Base-by-base conservation (phyloP, 495 filamentous ascomycete genomes). In the Baudoinia panamericana region DNA sequence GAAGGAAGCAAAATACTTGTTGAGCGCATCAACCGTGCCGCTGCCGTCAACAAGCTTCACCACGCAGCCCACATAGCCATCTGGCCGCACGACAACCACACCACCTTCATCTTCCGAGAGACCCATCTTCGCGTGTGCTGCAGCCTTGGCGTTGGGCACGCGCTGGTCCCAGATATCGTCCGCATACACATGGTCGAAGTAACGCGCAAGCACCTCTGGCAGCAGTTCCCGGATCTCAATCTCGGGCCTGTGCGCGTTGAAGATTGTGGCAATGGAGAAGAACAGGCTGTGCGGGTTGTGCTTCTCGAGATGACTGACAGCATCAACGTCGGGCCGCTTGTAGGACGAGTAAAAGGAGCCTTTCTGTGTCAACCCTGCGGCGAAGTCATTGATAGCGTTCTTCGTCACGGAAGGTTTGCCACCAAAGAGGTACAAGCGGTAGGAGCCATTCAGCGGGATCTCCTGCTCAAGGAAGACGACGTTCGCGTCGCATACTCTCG, bases 51-150 rank as follows among this genome's bases (percentile, higher is more conserved):
- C 47, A 25, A 93, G 58, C 48, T 67, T 65, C 3, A 81, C 72
- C 15, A 82, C 78, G 40, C 80, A 74, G 10, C 80, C 82, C 42
- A 92, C 76, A 61, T 93, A 87, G 23, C 82, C 82, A 59, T 94
- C 85, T 0, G 85, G 85, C 30, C 85, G 64, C 21, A 87, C 82
- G 27, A 94, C 76, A 11, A 90, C 73, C 5, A 92, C 69, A 38
- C 76, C 83, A 17, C 84, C 85, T 51, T 63, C 70, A 41, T 79
- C 76, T 50, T 76, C 61, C 48, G 82, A 70, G 18, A 93, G 57
- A 0, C 85, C 85, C 67, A 92, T 80, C 70, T 88, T 92, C 34
- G 80, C 75, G 64, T 94, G 85, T 19, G 84, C 84, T 8, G 82
- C 66, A 20, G 76, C 82, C 43, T 63, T 63, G 15, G 80, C 78